Conservation (phyloP, 306 rosid genomes). For the Astragalus glycyphyllos region DNA sequence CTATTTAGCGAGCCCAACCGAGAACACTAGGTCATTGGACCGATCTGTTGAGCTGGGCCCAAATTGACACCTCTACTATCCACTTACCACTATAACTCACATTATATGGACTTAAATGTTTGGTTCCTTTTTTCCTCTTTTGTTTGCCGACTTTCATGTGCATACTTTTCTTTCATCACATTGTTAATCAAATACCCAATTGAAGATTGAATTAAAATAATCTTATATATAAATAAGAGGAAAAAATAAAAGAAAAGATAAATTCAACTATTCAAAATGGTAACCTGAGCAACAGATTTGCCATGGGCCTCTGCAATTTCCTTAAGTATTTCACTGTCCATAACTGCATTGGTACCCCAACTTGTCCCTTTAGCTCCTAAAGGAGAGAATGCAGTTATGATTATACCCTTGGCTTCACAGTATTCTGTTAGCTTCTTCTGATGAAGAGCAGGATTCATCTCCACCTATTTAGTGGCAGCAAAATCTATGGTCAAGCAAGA, state of each 20-base stretch:
- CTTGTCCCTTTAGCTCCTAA: constrained; percentile 54
- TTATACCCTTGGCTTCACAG: constrained; percentile 47
- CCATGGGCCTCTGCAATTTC: constrained; percentile 51
- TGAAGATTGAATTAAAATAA: not conserved
- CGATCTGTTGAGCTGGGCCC: no score
- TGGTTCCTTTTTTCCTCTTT: no score
- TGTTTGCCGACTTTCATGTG: not conserved
- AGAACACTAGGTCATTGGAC: no score
- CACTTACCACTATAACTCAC: not conserved
- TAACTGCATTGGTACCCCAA: constrained; percentile 53
- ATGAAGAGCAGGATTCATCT: constrained; percentile 58
- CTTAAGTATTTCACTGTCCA: constrained; percentile 54
- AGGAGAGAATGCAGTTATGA: constrained; percentile 65
- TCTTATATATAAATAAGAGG: not conserved
- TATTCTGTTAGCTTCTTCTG: constrained; percentile 59
- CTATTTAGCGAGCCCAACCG: no score
- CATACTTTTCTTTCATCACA: not conserved
- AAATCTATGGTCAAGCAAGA: not conserved
- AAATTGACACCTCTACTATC: no score
- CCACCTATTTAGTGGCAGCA: constrained; percentile 49
- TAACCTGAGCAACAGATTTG: constrained; percentile 54
- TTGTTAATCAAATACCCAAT: constrained; percentile 14
- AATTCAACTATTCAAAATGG: not conserved
- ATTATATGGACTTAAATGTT: no score
- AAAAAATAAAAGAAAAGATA: not conserved